Evolutionary conservation across 768 basidiomycete species (phyloP), one percentile per base, ranked within the genome.

Genomic region (Xerocomellus chrysenteron): DNA sequence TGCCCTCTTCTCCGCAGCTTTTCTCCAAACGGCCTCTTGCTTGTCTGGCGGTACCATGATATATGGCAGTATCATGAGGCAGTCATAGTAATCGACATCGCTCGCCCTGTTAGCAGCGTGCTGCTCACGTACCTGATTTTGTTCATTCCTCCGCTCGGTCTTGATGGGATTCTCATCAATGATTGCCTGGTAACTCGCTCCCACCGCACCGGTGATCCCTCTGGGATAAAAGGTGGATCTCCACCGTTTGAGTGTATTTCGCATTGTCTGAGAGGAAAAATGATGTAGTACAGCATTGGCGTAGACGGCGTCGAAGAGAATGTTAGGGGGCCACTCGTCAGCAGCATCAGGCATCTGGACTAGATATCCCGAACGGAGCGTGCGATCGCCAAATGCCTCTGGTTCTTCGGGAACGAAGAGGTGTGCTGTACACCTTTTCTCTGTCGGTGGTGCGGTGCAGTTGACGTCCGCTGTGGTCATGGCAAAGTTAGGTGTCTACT

Each of bases 401-500:
- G 28, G 41, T 6, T 8, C 0, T 12, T 45, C 16, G 2, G 44
- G 52, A 47, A 3, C 16, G 11, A 58, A 51, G 33, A 47, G 21
- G 4, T 58, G 53, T 50, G 33, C 32, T 8, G 36, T 50, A 41
- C 39, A 50, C 12, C 30, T 50, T 39, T 36, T 47, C 44, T 35
- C 51, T 7, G 32, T 39, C 12, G 33, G 35, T 37, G 28, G 12
- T 39, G 12, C 10, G 2, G 36, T 40, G 17, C 32, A 24, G n/a
- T 49, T 3, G 36, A 58, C 4, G 16, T 58, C 57, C 0, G 35
- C 14, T 35, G 47, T 54, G 8, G 1, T 30, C 40, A 57, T 48
- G 8, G 56, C 56, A 49, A 57, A 57, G 41, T 52, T 53, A 21
- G 56, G 56, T 11, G 47, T 53, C 56, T 57, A 30, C 26, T 32